Evolutionary conservation across 1,139 yeast species (phyloP).

Genomic region (Torulaspora globosa): DNA sequence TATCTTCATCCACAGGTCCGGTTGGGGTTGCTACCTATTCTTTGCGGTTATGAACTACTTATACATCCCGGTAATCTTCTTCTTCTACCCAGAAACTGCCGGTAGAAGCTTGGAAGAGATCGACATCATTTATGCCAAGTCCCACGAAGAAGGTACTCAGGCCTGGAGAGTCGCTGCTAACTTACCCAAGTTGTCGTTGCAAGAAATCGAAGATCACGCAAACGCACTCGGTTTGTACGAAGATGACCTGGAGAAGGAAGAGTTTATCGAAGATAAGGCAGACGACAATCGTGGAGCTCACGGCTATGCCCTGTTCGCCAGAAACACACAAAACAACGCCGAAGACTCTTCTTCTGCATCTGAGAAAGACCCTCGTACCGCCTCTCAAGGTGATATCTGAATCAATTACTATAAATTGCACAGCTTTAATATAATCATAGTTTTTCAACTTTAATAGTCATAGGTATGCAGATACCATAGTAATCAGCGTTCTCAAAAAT

Average conservation of each 20-base stretch:
- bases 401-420: slow-evolving; percentile 1
- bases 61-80: slow-evolving; percentile 57
- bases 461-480: not conserved
- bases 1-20: slow-evolving; percentile 41
- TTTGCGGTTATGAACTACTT: slow-evolving; percentile 41
- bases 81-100: slow-evolving; percentile 66
- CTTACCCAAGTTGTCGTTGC: slow-evolving; percentile 45
- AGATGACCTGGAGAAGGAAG: slow-evolving; percentile 35
- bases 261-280: slow-evolving; percentile 17
- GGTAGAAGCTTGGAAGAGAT: slow-evolving; percentile 60
- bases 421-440: not conserved
- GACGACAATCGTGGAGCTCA: slow-evolving; percentile 18
- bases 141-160: slow-evolving; percentile 43
- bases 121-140: slow-evolving; percentile 50
- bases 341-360: slow-evolving; percentile 7
- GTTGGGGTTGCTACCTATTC: slow-evolving; percentile 44
- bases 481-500: not conserved
- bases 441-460: not conserved
- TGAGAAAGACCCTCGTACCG: slow-evolving; percentile 6
- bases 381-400: slow-evolving; percentile 3
- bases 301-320: slow-evolving; percentile 19
- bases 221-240: slow-evolving; percentile 46
- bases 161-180: slow-evolving; percentile 55
- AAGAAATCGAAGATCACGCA: slow-evolving; percentile 46
- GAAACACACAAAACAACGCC: slow-evolving; percentile 7